Evolutionary conservation across 2,329 filamentous ascomycete species (phyloP).

Genomic region (Fusarium fracticaudum): DNA sequence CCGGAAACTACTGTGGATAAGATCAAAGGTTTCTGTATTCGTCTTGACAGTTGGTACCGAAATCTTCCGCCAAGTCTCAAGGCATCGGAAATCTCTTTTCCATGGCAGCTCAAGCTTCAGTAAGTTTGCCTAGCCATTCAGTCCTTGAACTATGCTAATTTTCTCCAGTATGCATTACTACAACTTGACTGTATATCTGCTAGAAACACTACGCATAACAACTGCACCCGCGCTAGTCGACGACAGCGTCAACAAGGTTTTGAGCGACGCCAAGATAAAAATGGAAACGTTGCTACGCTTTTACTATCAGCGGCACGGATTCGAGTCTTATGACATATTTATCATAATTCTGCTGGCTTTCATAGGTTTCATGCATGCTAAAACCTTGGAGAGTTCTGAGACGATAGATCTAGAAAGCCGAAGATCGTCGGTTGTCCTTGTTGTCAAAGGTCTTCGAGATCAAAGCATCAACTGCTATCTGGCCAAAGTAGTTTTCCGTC

Average conservation of each 20-base stretch:
- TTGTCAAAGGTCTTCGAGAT: neutral
- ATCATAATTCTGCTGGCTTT: accelerated
- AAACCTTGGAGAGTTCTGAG: accelerated
- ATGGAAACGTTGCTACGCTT: neutral
- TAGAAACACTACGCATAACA: neutral
- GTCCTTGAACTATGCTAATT: too few species aligned
- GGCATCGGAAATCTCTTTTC: neutral
- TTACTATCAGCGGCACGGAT: neutral
- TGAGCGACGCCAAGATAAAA: neutral
- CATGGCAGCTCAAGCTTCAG: conserved; percentile 3
- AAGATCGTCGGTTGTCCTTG: neutral
- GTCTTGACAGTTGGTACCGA: neutral
- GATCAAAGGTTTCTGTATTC: neutral
- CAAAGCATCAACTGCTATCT: neutral
- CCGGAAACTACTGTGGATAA: accelerated
- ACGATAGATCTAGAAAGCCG: neutral
- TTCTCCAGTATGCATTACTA: neutral
- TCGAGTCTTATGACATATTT: neutral
- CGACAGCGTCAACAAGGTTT: neutral
- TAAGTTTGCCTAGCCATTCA: neutral
- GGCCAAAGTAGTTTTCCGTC: neutral
- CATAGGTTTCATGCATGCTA: neutral
- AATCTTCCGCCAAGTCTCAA: neutral
- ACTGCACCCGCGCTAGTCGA: neutral
- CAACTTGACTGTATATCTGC: neutral